Conservation (phyloP, 257 asterid species). For the Solanum commersonii region DNA sequence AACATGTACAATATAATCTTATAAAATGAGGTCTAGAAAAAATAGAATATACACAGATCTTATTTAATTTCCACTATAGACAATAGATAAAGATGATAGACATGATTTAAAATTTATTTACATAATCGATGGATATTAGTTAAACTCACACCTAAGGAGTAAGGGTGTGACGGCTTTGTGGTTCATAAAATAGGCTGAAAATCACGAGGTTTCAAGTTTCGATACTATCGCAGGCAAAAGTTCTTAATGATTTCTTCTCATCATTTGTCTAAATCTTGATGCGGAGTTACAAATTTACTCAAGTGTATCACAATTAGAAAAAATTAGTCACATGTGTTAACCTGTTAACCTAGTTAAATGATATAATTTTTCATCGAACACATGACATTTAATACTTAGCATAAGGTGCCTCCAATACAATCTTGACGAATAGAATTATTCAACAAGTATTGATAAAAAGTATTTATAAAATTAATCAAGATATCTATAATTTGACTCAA, state of each 20-base stretch:
- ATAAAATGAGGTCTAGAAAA: too few relatives aligned
- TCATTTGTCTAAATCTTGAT: neutral
- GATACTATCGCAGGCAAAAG: neutral
- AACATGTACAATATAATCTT: too few relatives aligned
- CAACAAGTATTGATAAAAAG: neutral
- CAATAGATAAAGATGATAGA: neutral
- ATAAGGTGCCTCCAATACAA: neutral
- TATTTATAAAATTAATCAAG: neutral
- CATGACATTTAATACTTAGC: neutral
- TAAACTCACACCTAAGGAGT: neutral
- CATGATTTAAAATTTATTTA: neutral
- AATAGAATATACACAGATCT: too few relatives aligned
- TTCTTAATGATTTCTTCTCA: neutral
- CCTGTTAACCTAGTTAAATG: neutral
- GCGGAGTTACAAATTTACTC: neutral
- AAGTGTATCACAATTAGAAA: neutral
- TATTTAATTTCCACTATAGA: too few relatives aligned
- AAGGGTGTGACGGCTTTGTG: neutral
- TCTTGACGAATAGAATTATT: neutral
- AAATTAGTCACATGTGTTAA: neutral
- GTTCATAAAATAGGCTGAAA: neutral
- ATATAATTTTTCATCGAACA: neutral
- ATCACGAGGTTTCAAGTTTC: rapidly evolving
- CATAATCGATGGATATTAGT: neutral
- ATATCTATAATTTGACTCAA: neutral